phyloP scores from a whole-genome alignment of 345 rosid species.

The Erodium maritimum region DNA sequence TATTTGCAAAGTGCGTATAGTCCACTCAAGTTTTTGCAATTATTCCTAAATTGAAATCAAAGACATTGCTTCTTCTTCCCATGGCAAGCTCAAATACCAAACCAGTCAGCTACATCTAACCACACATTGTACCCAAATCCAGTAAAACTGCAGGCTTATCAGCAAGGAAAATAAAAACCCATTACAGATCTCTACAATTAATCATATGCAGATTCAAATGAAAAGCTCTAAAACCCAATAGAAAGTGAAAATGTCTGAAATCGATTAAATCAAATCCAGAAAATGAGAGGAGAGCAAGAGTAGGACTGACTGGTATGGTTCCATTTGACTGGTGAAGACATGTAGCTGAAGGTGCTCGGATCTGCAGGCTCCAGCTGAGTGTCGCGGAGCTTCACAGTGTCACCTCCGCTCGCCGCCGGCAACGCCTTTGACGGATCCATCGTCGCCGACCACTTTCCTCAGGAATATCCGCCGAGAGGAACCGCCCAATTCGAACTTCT shows the following conservation, averaged over 20 bases:
- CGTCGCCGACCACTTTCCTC: conserved; percentile 8
- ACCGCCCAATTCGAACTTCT: no score
- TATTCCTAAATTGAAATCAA: conserved; percentile 16
- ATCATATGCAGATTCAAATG: neutral
- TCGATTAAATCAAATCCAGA: no score
- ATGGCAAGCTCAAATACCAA: no score
- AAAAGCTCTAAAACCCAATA: neutral
- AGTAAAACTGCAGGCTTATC: neutral
- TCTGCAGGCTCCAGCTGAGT: conserved; percentile 59
- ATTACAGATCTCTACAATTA: no score
- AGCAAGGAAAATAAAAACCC: neutral
- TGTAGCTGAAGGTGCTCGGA: conserved; percentile 67
- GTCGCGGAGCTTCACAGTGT: conserved; percentile 82
- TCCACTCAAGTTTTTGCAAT: conserved; percentile 78
- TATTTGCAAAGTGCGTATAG: no score
- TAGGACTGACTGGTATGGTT: conserved; percentile 69
- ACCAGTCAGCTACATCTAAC: neutral
- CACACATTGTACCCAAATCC: neutral
- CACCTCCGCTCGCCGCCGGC: conserved; percentile 76
- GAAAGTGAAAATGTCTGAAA: no score
- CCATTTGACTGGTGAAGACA: conserved; percentile 88
- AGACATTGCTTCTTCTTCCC: no score
- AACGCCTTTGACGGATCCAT: conserved; percentile 61
- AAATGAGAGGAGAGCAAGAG: neutral
- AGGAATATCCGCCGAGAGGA: neutral